Base-by-base conservation (phyloP, 345 rosid species). In the Camelina laxa region DNA sequence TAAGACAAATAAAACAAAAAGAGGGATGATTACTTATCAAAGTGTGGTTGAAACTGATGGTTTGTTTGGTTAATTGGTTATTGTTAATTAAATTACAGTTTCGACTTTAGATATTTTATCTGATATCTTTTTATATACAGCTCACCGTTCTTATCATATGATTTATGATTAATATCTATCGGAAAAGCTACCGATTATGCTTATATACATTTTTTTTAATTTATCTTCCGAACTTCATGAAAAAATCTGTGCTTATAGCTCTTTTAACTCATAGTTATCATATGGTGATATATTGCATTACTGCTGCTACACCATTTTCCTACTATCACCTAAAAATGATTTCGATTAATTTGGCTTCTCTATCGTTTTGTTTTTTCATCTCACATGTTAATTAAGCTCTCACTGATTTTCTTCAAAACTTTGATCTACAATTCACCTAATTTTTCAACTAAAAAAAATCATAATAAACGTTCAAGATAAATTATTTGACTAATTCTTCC, bases 61-160 rank as follows among this genome's bases (percentile, higher is more conserved):
- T 27, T 27, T 7, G 36, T 51, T 50, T 53, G 64, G 36, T 60
- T 67, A 50, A 24, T 24, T 24, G 27, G 30, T 20, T 68, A 41
- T 41, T 41, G 1, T 41, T 42, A 41, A 53, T 6, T 30, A 61
- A 30, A 31, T 53, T 61, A 11, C 67, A 27, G 74, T 60, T 41
- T 51, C 15, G 1, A 14, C 5, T 38, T 16, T 36, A 5, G 22
- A 49, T 49, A 19, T 14, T 7, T 35, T 36, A 27, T 50, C 6
- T 49, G 24, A 4, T 9, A 42, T 60, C 51, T 58, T 21, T 0
- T 33, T 6, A 7, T 6, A 6, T 51, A 51, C 79, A 61, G 31
- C 58, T 68, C 69, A 61, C 14, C 59, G 64, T 69, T 69, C 65
- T 76, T 73, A 73, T 73, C 69, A 72, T 62, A 21, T 38, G 35